Conservation (phyloP, 768 basidiomycete species). For the Suillus alpinus region DNA sequence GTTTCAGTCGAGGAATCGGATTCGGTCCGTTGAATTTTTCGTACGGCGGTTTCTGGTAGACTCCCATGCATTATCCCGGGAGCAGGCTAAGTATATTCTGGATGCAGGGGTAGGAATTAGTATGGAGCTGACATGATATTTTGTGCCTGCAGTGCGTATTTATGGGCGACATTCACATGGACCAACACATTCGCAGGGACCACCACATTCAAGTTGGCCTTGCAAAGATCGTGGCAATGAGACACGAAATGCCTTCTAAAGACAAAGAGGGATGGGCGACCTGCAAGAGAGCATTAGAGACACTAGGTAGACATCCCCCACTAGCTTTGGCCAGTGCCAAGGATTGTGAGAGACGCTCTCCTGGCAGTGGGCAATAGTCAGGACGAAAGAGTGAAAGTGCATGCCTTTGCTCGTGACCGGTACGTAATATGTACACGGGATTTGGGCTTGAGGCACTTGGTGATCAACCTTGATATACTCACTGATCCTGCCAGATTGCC, state of each 20-base stretch:
- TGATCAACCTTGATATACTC: background rate
- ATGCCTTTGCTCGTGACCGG: background rate
- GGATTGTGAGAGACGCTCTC: background rate
- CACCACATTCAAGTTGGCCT: conserved; percentile 43
- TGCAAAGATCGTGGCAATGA: conserved; percentile 64
- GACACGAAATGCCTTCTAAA: conserved; percentile 29
- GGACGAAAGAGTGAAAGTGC: background rate
- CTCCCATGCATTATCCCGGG: conserved; percentile 75
- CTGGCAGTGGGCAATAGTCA: background rate
- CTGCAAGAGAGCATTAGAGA: background rate
- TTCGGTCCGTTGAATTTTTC: background rate
- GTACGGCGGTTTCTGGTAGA: conserved; percentile 61
- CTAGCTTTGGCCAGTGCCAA: background rate
- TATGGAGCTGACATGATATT: conserved; percentile 56
- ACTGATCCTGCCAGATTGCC: background rate
- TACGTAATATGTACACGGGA: background rate
- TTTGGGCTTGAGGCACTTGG: background rate
- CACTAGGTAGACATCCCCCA: background rate
- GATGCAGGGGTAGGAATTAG: conserved; percentile 84
- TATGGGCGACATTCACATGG: conserved; percentile 87
- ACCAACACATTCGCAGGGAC: conserved; percentile 64
- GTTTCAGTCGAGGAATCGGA: background rate
- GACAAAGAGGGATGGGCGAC: background rate
- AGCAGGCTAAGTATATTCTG: conserved; percentile 59
- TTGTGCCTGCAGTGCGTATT: conserved; percentile 81